Conservation (phyloP, 2,329 filamentous ascomycete species). For the Apiospora pterosperma region DNA sequence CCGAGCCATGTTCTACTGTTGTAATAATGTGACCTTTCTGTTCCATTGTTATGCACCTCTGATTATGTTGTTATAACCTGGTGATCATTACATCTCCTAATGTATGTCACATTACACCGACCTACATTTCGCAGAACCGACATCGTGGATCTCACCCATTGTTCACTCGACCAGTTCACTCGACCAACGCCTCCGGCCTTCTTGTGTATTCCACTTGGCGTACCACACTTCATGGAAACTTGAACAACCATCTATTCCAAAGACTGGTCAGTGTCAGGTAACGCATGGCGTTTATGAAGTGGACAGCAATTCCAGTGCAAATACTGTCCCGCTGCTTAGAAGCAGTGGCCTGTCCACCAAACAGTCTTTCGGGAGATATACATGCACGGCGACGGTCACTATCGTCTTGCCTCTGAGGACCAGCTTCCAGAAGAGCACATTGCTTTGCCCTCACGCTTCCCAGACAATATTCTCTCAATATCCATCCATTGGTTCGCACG, state of each 20-base stretch:
- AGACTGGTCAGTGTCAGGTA: neutral
- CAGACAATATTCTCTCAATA: neutral
- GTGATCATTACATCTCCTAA: neutral
- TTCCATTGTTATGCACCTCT: neutral
- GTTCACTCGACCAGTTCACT: neutral
- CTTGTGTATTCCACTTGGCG: neutral
- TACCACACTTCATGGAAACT: neutral
- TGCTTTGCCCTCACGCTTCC: neutral
- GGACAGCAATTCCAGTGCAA: neutral
- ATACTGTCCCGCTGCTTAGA: no score
- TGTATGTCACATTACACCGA: neutral
- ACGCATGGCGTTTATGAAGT: neutral
- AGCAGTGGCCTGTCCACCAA: neutral
- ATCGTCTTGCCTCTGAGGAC: no score
- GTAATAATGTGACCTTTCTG: neutral
- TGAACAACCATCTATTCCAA: neutral
- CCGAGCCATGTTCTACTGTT: neutral
- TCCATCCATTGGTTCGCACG: neutral
- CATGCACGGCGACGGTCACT: neutral
- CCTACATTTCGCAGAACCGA: neutral
- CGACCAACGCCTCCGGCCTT: neutral
- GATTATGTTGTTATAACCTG: neutral
- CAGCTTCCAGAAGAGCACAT: no score
- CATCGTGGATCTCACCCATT: neutral
- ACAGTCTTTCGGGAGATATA: neutral